Evolutionary conservation across 805 yeast genomes (phyloP).

Genomic region (Candida patagonica): DNA sequence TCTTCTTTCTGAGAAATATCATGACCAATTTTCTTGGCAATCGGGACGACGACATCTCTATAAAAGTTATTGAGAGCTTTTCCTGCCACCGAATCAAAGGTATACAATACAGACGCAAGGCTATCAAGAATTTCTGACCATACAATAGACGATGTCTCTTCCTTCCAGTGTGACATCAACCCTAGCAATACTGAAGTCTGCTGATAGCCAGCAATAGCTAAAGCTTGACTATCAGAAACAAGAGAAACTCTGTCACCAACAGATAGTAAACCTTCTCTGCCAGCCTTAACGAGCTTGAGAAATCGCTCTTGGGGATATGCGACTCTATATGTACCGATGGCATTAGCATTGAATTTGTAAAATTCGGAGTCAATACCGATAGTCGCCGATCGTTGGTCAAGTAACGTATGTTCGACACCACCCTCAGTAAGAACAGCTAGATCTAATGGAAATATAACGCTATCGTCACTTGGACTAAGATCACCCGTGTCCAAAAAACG

Average conservation of each 20-base stretch:
- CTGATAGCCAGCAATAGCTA: slow-evolving; percentile 44
- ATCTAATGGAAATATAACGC: slow-evolving; percentile 51
- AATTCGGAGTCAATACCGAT: slow-evolving; percentile 25
- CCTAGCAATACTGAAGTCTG: slow-evolving; percentile 40
- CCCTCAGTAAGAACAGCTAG: slow-evolving; percentile 43
- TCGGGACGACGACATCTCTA: slow-evolving; percentile 45
- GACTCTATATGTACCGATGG: slow-evolving; percentile 53
- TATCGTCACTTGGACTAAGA: slow-evolving; percentile 65
- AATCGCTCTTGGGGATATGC: slow-evolving; percentile 44
- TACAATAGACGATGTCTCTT: slow-evolving; percentile 42
- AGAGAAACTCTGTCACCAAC: slow-evolving; percentile 59
- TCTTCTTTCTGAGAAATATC: slow-evolving; percentile 46
- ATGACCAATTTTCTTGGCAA: slow-evolving; percentile 55
- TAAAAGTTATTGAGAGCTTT: slow-evolving; percentile 37
- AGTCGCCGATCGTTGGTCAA: background rate
- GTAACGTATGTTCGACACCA: slow-evolving; percentile 32
- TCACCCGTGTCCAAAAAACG: slow-evolving; percentile 72
- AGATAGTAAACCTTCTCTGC: slow-evolving; percentile 40
- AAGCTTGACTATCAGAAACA: slow-evolving; percentile 50
- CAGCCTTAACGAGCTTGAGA: slow-evolving; percentile 44
- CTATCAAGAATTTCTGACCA: slow-evolving; percentile 42
- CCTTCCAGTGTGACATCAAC: slow-evolving; percentile 42
- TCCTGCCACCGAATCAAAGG: slow-evolving; percentile 34
- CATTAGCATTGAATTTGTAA: slow-evolving; percentile 54
- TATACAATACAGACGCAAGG: slow-evolving; percentile 33